These are phyloP conservation scores for Kingdonia uniflora DNA, from an alignment of 164 flowering plant genomes.

Conservation along the genomic window DNA sequence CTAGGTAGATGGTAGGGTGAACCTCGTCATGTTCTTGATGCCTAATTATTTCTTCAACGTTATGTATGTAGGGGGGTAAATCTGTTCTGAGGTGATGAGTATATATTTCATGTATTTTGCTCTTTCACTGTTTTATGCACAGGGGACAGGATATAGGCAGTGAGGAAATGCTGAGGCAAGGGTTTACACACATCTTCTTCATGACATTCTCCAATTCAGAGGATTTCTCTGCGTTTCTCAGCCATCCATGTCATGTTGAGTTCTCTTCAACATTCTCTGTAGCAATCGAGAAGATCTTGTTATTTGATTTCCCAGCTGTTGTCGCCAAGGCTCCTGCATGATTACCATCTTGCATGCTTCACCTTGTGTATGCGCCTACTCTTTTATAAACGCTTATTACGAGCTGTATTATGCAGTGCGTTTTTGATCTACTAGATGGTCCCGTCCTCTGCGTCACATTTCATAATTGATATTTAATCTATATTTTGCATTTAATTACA, in stretches of 20 bases:
- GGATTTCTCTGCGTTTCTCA: conserved; percentile 32
- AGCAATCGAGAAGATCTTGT: conserved; percentile 57
- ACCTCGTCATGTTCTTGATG: too few relatives aligned
- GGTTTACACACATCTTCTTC: conserved; percentile 59
- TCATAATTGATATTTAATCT: too few relatives aligned
- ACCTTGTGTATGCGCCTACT: too few relatives aligned
- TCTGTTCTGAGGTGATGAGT: too few relatives aligned
- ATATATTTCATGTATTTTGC: background rate
- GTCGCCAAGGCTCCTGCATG: conserved; percentile 33
- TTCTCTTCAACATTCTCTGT: conserved; percentile 47
- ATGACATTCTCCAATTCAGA: conserved; percentile 60
- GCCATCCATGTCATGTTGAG: conserved; percentile 54
- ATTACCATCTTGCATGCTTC: background rate
- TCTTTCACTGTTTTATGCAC: conserved; percentile 5
- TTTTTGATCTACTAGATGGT: too few relatives aligned
- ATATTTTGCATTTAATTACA: too few relatives aligned
- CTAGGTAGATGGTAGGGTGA: too few relatives aligned
- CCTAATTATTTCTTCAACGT: too few relatives aligned
- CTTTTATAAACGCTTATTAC: too few relatives aligned
- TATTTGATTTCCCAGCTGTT: conserved; percentile 60
- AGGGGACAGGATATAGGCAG: conserved; percentile 73
- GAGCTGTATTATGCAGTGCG: too few relatives aligned
- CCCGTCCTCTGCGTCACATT: too few relatives aligned
- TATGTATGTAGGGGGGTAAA: too few relatives aligned
- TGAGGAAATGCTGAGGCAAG: conserved; percentile 62